A percentile compares a stretch with the other conserved stretches of the same genome.
Evolutionary conservation across 129 eudicot genomes (phyloP).

Genomic region (Apium graveolens): DNA sequence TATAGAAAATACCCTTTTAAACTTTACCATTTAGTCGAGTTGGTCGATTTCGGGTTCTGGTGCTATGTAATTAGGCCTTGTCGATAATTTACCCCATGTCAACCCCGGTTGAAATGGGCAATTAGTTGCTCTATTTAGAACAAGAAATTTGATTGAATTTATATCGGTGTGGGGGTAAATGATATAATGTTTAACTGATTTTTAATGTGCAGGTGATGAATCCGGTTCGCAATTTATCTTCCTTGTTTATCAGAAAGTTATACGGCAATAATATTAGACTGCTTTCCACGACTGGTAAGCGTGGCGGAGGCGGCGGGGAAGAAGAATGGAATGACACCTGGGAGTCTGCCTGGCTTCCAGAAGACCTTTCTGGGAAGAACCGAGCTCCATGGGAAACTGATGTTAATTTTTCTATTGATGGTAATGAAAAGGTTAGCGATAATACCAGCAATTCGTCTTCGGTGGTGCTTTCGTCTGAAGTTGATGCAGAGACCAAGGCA

Average conservation of each 20-base stretch:
- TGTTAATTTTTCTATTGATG: constrained; percentile 43
- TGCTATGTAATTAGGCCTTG: neutral
- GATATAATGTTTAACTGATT: neutral
- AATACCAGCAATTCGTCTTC: neutral
- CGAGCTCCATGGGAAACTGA: constrained; percentile 85
- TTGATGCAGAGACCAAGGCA: constrained; percentile 78
- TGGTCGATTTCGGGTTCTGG: neutral
- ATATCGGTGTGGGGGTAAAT: too few relatives aligned
- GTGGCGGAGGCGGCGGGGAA: constrained; percentile 13
- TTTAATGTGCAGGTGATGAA: neutral
- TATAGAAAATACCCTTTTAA: neutral
- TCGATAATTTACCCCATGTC: neutral
- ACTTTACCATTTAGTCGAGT: neutral
- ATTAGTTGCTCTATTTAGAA: neutral
- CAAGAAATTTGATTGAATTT: neutral
- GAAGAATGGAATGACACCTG: constrained; percentile 90
- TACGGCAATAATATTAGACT: neutral
- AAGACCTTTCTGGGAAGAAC: constrained; percentile 47
- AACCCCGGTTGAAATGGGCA: too few relatives aligned
- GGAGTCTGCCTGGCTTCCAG: constrained; percentile 97
- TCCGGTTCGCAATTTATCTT: neutral
- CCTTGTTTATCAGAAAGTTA: neutral
- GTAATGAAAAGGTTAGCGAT: neutral
- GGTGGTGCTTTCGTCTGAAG: constrained; percentile 16
- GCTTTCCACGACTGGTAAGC: constrained; percentile 17